phyloP scores from a whole-genome alignment of 2,329 filamentous ascomycete species.

The Aspergillaceae sp. region DNA sequence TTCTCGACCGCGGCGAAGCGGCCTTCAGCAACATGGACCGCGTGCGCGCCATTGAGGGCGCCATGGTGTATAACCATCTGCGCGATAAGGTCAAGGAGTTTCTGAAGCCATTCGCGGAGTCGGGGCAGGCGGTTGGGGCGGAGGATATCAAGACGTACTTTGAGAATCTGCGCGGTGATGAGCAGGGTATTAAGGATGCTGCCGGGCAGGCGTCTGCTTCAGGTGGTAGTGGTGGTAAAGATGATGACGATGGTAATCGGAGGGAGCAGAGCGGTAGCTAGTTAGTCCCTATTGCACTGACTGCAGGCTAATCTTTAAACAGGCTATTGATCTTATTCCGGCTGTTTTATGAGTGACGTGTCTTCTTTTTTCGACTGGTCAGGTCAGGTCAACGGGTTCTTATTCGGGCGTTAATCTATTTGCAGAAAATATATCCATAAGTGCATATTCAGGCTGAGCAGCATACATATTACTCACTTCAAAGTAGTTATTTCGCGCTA shows the following conservation, averaged over 20 bases:
- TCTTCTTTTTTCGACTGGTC: too few species aligned
- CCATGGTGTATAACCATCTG: constrained; percentile 96
- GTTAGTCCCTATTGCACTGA: not conserved
- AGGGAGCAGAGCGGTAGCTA: constrained; percentile 41
- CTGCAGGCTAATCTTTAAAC: not conserved
- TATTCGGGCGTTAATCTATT: too few species aligned
- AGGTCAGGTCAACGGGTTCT: too few species aligned
- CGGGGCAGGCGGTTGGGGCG: constrained; percentile 75
- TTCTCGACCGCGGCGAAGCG: constrained; percentile 86
- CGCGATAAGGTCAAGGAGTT: constrained; percentile 95
- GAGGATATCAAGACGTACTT: constrained; percentile 97
- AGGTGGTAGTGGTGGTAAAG: constrained; percentile 20
- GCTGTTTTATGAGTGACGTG: too few species aligned
- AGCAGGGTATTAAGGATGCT: constrained; percentile 59
- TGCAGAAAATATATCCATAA: too few species aligned
- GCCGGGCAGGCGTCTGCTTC: constrained; percentile 43
- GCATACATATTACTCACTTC: too few species aligned
- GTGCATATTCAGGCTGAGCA: too few species aligned
- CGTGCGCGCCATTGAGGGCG: constrained; percentile 86
- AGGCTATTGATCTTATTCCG: not conserved
- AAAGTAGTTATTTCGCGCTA: too few species aligned
- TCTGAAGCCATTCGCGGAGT: constrained; percentile 87
- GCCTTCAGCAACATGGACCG: constrained; percentile 87
- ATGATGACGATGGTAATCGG: constrained; percentile 25
- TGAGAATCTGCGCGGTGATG: constrained; percentile 84